A percentile compares a stretch with the other conserved stretches of the same genome.
Conservation (phyloP, 768 basidiomycete genomes). For the Pholiota molesta region DNA sequence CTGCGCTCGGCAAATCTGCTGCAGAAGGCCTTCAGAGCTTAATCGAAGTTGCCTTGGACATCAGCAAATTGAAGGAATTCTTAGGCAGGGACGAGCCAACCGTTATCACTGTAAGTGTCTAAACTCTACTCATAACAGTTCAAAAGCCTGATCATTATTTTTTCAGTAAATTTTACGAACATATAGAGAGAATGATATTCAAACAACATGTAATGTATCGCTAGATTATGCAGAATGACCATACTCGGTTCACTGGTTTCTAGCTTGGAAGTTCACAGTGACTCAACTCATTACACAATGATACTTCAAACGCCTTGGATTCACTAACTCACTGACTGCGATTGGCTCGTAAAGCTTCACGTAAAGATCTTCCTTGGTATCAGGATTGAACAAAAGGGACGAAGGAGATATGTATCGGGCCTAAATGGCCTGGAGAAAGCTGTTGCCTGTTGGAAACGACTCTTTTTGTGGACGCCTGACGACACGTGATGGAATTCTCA, state of each 20-base stretch:
- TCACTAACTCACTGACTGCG: background rate
- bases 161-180: slow-evolving; percentile 17
- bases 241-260: background rate
- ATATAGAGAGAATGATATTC: background rate
- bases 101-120: slow-evolving; percentile 82
- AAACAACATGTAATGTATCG: slow-evolving; percentile 3
- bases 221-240: background rate
- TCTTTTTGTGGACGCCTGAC: background rate
- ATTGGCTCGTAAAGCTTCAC: background rate
- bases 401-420: background rate
- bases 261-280: background rate
- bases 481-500: background rate
- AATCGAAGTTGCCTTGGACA: slow-evolving; percentile 90
- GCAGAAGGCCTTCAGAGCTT: slow-evolving; percentile 91
- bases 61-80: slow-evolving; percentile 85
- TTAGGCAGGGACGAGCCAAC: slow-evolving; percentile 90
- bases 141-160: background rate
- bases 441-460: background rate
- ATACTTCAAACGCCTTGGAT: background rate
- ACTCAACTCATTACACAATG: background rate
- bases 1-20: slow-evolving; percentile 73
- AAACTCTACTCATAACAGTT: background rate
- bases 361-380: too few relatives aligned
- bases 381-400: background rate
- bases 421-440: background rate